Conservation (phyloP, 352 stramenopile genomes). For the Globisporangium spiculum region DNA sequence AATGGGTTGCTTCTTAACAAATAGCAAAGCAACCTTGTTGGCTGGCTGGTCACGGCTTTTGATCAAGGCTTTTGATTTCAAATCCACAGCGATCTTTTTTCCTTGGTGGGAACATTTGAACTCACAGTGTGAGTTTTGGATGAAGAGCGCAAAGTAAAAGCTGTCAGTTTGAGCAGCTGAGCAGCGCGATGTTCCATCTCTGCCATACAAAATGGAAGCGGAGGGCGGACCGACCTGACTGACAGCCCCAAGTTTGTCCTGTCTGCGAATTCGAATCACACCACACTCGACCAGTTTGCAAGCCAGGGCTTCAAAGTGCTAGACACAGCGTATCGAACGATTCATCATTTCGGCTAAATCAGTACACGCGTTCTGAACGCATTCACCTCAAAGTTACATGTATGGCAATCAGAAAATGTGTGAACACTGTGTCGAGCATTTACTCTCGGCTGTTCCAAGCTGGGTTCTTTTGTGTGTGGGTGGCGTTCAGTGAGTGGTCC, state of each 20-base stretch:
- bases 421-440: neutral
- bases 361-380: neutral
- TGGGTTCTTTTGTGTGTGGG: neutral
- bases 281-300: neutral
- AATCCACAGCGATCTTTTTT: too few relatives aligned
- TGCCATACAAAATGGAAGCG: neutral
- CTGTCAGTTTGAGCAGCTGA: slow-evolving; percentile 1
- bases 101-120: too few relatives aligned
- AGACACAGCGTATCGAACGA: neutral
- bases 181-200: neutral
- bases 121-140: neutral
- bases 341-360: neutral
- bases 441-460: neutral
- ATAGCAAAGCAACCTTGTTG: too few relatives aligned
- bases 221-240: neutral
- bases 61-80: too few relatives aligned
- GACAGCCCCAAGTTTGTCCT: neutral
- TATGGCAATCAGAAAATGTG: too few relatives aligned
- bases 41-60: too few relatives aligned
- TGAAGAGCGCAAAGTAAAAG: neutral
- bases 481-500: slow-evolving; percentile 10
- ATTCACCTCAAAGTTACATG: too few relatives aligned
- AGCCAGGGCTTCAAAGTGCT: neutral
- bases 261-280: neutral
- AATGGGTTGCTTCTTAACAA: too few relatives aligned